phyloP scores from a whole-genome alignment of 495 filamentous ascomycete species.

The Aspergillus panamensis region DNA sequence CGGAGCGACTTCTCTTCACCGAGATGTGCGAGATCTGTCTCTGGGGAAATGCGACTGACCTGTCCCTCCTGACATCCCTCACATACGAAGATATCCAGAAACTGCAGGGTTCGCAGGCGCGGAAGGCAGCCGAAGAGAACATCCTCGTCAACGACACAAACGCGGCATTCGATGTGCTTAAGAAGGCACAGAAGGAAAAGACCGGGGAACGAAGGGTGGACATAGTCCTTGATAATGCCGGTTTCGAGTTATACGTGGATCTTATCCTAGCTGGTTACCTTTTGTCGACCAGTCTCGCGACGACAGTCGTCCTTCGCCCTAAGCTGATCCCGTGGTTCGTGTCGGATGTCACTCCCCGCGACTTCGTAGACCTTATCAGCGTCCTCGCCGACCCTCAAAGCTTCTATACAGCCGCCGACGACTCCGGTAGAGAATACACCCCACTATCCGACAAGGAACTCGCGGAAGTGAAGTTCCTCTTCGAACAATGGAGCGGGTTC shows the following conservation, averaged over 20 bases:
- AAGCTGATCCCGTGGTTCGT: slow-evolving; percentile 98
- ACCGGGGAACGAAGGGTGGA: slow-evolving; percentile 66
- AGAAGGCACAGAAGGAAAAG: slow-evolving; percentile 51
- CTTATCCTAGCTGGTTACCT: slow-evolving; percentile 87
- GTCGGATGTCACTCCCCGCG: slow-evolving; percentile 81
- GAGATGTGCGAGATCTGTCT: slow-evolving; percentile 98
- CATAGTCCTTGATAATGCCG: slow-evolving; percentile 93
- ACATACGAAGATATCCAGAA: slow-evolving; percentile 96
- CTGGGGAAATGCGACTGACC: slow-evolving; percentile 96
- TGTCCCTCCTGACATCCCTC: slow-evolving; percentile 84
- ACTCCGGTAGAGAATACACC: slow-evolving; percentile 53
- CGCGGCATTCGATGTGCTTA: slow-evolving; percentile 66
- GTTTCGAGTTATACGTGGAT: slow-evolving; percentile 95
- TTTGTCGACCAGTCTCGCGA: slow-evolving; percentile 75
- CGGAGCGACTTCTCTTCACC: slow-evolving; percentile 72
- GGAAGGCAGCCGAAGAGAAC: slow-evolving; percentile 80
- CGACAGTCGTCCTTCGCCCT: slow-evolving; percentile 82
- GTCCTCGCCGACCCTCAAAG: slow-evolving; percentile 67
- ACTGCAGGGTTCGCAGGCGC: slow-evolving; percentile 81
- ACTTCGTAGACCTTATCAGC: slow-evolving; percentile 76
- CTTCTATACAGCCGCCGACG: slow-evolving; percentile 75
- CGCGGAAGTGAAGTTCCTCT: slow-evolving; percentile 68
- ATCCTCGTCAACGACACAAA: slow-evolving; percentile 82
- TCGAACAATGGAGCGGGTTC: slow-evolving; percentile 71
- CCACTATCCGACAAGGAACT: slow-evolving; percentile 65